A percentile compares a stretch with the other conserved stretches of the same genome.
phyloP scores from a whole-genome alignment of 768 basidiomycete species.

The Suillus hirtellus region DNA sequence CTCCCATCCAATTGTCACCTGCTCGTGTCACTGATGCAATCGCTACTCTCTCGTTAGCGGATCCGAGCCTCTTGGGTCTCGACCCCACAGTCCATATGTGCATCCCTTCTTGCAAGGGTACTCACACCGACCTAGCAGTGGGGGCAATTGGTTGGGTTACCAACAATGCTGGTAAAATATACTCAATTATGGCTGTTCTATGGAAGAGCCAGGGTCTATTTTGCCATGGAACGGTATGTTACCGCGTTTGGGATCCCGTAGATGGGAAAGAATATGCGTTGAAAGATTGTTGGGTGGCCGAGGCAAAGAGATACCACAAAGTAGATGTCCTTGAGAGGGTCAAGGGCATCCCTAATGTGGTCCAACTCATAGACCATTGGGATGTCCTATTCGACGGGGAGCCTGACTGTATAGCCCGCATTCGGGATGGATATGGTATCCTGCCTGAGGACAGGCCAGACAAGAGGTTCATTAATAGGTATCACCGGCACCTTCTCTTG shows the following conservation, averaged over 20 bases:
- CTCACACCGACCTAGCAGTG: neutral
- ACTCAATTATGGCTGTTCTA: neutral
- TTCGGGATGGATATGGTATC: no score
- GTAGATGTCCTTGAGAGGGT: no score
- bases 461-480: neutral
- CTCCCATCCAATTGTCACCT: neutral
- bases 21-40: neutral
- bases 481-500: neutral
- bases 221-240: neutral
- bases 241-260: neutral
- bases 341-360: no score
- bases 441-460: neutral
- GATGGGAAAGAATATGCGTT: neutral
- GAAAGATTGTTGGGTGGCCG: neutral
- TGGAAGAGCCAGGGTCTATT: conserved; percentile 2
- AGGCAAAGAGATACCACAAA: no score
- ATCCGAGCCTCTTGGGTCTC: neutral
- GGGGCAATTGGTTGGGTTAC: neutral
- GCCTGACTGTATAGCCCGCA: no score
- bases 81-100: neutral
- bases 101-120: neutral
- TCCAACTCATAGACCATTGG: no score
- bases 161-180: neutral
- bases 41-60: neutral
- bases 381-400: no score